Conservation (phyloP, 2,329 filamentous ascomycete species). For the Aspergillus sp. region DNA sequence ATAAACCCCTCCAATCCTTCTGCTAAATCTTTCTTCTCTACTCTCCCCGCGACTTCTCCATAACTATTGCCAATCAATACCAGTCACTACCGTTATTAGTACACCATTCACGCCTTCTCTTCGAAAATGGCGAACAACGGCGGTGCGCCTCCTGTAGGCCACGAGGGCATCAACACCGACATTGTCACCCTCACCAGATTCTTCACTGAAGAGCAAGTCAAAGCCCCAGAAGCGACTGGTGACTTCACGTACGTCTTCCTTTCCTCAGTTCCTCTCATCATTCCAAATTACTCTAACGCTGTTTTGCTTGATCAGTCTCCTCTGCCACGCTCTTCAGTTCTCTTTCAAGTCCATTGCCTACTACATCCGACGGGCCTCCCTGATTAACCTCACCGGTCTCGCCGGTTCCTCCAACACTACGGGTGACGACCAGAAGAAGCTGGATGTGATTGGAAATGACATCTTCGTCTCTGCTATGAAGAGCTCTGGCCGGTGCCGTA, state of each 20-base stretch:
- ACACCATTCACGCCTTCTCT: conserved; percentile 1
- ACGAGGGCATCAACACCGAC: conserved; percentile 85
- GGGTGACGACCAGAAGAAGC: conserved; percentile 98
- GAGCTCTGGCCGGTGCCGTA: conserved; percentile 78
- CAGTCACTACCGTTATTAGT: conserved; percentile 1
- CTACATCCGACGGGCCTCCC: conserved; percentile 91
- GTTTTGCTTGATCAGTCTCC: conserved; percentile 52
- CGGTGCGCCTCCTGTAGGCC: conserved; percentile 46
- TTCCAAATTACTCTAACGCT: background rate
- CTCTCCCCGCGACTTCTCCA: background rate
- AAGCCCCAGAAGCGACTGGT: conserved; percentile 89
- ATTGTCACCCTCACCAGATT: conserved; percentile 93
- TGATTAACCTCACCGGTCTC: conserved; percentile 92
- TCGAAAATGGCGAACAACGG: conserved; percentile 32
- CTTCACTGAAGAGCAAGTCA: conserved; percentile 90
- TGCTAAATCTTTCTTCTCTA: background rate
- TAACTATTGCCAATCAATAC: background rate
- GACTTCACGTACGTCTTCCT: conserved; percentile 77
- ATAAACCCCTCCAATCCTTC: conserved; percentile 1
- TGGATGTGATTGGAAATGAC: conserved; percentile 98
- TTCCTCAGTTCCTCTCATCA: background rate
- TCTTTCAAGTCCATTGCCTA: conserved; percentile 99
- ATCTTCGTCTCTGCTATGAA: conserved; percentile 94
- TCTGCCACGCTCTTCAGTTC: conserved; percentile 97
- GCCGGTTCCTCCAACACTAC: conserved; percentile 92